Conservation (phyloP, 495 filamentous ascomycete species). For the Barbatosphaeria neglecta region DNA sequence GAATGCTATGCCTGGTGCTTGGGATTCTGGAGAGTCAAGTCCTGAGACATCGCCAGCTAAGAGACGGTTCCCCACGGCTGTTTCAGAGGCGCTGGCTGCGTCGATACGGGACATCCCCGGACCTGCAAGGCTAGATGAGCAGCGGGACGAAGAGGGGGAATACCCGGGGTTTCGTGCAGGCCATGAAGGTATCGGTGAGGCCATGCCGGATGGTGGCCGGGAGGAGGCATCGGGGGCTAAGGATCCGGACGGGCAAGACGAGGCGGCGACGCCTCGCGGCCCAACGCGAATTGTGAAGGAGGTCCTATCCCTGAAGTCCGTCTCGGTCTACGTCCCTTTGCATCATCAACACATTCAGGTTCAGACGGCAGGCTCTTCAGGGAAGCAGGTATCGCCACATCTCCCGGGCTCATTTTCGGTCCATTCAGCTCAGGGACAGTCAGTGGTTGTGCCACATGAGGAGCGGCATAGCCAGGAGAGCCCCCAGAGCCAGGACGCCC, state of each 20-base stretch:
- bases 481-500: no score
- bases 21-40: conserved; percentile 31
- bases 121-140: no score
- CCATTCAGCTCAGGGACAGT: conserved; percentile 19
- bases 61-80: not conserved
- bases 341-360: conserved; percentile 24
- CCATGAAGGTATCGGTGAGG: not conserved
- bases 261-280: conserved; percentile 30
- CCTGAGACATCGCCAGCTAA: not conserved
- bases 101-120: not conserved
- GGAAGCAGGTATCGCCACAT: conserved; percentile 28
- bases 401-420: conserved; percentile 48
- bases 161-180: not conserved
- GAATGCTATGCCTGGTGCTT: conserved; percentile 47
- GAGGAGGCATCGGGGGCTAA: not conserved
- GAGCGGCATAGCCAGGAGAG: not conserved
- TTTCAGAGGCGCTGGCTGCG: not conserved
- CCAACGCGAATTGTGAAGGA: conserved; percentile 37
- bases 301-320: conserved; percentile 25
- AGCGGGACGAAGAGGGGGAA: not conserved
- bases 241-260: conserved; percentile 12
- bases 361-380: conserved; percentile 6
- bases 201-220: not conserved
- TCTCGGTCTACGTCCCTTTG: conserved; percentile 34
- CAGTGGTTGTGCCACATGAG: conserved; percentile 3